Evolutionary conservation across 2,329 filamentous ascomycete genomes (phyloP).

Genomic region (Phialophora expanda): DNA sequence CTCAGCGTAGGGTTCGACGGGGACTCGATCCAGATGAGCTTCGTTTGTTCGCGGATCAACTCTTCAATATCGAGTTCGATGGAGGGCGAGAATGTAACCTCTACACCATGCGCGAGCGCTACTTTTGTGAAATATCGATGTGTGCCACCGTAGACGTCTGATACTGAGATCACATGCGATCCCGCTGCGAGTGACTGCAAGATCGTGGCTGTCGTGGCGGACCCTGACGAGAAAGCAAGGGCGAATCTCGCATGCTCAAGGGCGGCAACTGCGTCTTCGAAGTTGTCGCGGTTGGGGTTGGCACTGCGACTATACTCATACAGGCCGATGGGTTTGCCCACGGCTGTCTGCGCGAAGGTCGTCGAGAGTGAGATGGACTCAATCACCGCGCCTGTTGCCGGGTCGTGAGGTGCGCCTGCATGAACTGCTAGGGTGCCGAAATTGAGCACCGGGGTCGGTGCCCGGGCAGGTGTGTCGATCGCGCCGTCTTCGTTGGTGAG

Average conservation of each 20-base stretch:
- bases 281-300: constrained; percentile 95
- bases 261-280: constrained; percentile 87
- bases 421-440: constrained; percentile 97
- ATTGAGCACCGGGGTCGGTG: constrained; percentile 73
- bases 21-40: constrained; percentile 95
- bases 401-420: constrained; percentile 88
- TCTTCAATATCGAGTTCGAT: constrained; percentile 86
- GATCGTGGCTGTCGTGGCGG: constrained; percentile 89
- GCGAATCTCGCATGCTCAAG: constrained; percentile 92
- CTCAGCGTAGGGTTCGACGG: constrained; percentile 94
- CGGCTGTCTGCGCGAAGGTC: constrained; percentile 88
- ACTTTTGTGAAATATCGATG: constrained; percentile 99
- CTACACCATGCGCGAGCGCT: constrained; percentile 88
- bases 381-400: constrained; percentile 91
- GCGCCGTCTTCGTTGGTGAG: constrained; percentile 54
- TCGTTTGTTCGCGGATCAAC: constrained; percentile 83
- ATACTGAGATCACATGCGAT: constrained; percentile 93
- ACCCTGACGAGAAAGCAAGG: constrained; percentile 91
- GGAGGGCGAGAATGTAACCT: constrained; percentile 90
- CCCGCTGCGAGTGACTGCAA: constrained; percentile 89
- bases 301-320: constrained; percentile 94
- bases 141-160: constrained; percentile 96
- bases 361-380: constrained; percentile 95
- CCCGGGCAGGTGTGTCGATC: constrained; percentile 74
- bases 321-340: constrained; percentile 82